Evolutionary conservation across 306 rosid genomes (phyloP).

Genomic region (Ziziphus jujuba): DNA sequence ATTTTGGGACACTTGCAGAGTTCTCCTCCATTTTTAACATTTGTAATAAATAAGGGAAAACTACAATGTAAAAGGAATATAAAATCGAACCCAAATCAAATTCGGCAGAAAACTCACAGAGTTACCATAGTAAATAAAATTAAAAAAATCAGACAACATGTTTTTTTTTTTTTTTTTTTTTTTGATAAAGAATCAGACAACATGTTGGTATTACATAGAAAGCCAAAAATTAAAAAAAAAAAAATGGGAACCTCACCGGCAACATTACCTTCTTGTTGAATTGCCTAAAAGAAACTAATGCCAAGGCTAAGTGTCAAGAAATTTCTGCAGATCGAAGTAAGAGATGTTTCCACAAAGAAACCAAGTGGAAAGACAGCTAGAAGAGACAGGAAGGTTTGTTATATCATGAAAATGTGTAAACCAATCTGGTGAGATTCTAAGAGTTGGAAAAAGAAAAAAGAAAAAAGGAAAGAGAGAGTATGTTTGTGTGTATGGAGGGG

Average conservation of each 20-base stretch:
- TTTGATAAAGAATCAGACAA: too few relatives aligned
- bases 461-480: background rate
- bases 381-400: constrained; percentile 35
- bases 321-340: constrained; percentile 48
- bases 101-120: background rate
- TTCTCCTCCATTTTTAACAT: constrained; percentile 24
- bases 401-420: constrained; percentile 30
- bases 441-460: constrained; percentile 6
- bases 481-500: constrained; percentile 41
- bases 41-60: constrained; percentile 23
- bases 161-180: too few relatives aligned
- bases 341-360: constrained; percentile 27
- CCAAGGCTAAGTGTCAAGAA: constrained; percentile 29
- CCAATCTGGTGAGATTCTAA: constrained; percentile 40
- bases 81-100: constrained; percentile 32
- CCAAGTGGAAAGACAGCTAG: constrained; percentile 39
- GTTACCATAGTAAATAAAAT: background rate
- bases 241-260: background rate
- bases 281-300: constrained; percentile 33
- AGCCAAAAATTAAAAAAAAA: background rate
- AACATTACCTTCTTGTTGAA: constrained; percentile 12
- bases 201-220: too few relatives aligned
- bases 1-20: constrained; percentile 9
- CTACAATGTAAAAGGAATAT: constrained; percentile 17
- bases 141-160: background rate